Conservation (phyloP, 768 basidiomycete genomes). For the Punctularia strigosozonata region DNA sequence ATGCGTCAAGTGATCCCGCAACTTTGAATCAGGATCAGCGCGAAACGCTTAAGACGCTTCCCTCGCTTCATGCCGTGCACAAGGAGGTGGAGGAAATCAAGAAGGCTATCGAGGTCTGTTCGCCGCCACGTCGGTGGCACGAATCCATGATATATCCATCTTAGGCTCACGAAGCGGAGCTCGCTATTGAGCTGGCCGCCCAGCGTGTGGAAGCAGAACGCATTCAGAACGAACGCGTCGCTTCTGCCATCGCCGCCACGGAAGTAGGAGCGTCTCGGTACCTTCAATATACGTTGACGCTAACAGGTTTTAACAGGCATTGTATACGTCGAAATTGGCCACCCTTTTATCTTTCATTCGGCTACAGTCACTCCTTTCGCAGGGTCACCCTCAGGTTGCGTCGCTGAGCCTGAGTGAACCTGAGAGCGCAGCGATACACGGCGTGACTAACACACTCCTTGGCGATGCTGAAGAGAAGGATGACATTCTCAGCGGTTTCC, state of each 20-base stretch:
- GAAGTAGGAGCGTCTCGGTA: slow-evolving; percentile 31
- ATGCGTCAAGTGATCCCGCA: slow-evolving; percentile 53
- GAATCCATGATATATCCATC: not conserved
- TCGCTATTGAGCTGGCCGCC: slow-evolving; percentile 38
- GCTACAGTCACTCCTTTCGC: slow-evolving; percentile 36
- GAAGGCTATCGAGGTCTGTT: slow-evolving; percentile 69
- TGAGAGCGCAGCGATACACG: slow-evolving; percentile 45
- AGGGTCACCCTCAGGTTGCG: slow-evolving; percentile 30
- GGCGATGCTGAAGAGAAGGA: slow-evolving; percentile 37
- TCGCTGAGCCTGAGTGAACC: slow-evolving; percentile 30
- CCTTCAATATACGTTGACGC: not conserved
- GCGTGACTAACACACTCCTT: slow-evolving; percentile 41
- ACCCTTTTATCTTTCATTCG: slow-evolving; percentile 50
- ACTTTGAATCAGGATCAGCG: slow-evolving; percentile 87
- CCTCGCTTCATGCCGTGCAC: slow-evolving; percentile 63
- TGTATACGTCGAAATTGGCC: slow-evolving; percentile 28
- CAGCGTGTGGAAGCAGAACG: slow-evolving; percentile 48
- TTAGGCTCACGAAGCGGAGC: slow-evolving; percentile 55
- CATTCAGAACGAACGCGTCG: slow-evolving; percentile 40
- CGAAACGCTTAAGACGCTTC: slow-evolving; percentile 57
- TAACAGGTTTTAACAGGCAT: slow-evolving; percentile 23
- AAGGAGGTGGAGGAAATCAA: slow-evolving; percentile 80
- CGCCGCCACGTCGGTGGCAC: slow-evolving; percentile 1
- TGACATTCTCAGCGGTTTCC: slow-evolving; percentile 38
- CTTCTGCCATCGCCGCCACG: slow-evolving; percentile 42